These are phyloP conservation scores for Podaxis sp. DNA, from an alignment of 768 basidiomycete genomes.

Conservation along the genomic window DNA sequence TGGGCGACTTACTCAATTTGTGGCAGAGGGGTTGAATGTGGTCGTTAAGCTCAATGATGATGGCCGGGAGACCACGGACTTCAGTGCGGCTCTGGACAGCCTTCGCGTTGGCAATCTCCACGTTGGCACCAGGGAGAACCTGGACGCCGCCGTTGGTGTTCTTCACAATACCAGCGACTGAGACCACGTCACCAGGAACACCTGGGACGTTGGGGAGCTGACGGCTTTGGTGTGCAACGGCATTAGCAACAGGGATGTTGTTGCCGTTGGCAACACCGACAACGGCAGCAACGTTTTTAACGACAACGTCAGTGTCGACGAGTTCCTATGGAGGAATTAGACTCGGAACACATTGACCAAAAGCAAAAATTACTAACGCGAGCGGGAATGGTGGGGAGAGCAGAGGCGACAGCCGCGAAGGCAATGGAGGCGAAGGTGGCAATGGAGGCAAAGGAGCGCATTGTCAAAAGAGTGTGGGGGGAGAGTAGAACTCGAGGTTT, in stretches of 20 bases:
- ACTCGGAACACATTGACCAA: background rate
- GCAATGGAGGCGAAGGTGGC: constrained; percentile 19
- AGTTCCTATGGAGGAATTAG: background rate
- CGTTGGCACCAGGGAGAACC: background rate
- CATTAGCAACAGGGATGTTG: background rate
- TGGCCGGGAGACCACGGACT: background rate
- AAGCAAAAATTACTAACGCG: background rate
- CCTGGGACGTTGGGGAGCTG: background rate
- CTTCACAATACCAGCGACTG: no score
- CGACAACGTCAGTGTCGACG: background rate
- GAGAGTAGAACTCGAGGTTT: constrained; percentile 17
- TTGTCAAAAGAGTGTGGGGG: constrained; percentile 10
- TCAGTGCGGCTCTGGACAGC: background rate
- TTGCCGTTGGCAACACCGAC: background rate
- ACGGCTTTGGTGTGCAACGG: background rate
- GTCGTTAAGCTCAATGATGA: constrained; percentile 9
- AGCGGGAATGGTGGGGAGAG: constrained; percentile 13
- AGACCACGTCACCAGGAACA: background rate
- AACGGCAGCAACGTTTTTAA: background rate
- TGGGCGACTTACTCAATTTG: background rate
- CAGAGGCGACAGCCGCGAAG: constrained; percentile 2
- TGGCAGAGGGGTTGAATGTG: constrained; percentile 12
- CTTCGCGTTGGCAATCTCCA: background rate
- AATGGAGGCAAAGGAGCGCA: constrained; percentile 14
- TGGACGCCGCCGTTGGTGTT: no score